Conservation (phyloP, 495 filamentous ascomycete genomes). For the Xylaria curta region DNA sequence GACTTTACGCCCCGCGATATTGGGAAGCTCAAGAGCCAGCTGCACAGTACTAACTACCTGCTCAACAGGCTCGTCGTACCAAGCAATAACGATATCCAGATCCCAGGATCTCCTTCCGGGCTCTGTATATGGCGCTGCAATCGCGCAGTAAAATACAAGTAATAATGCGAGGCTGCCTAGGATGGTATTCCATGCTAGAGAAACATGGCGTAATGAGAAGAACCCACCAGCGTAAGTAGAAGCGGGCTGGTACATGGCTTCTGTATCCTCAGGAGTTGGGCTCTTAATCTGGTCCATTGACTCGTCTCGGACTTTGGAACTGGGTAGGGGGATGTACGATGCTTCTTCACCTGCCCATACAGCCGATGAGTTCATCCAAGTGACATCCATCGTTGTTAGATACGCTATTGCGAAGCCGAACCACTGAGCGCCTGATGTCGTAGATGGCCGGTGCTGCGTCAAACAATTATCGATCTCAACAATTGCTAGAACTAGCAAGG, state of each 20-base stretch:
- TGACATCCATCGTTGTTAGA: constrained; percentile 15
- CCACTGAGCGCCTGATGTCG: constrained; percentile 20
- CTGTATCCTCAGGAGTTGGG: constrained; percentile 15
- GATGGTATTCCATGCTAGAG: constrained; percentile 20
- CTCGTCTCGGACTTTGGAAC: constrained; percentile 11
- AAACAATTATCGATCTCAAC: constrained; percentile 26
- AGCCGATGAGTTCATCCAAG: background rate
- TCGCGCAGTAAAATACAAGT: constrained; percentile 18
- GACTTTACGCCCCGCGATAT: constrained; percentile 22
- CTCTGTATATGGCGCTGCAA: constrained; percentile 6
- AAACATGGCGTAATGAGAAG: constrained; percentile 6
- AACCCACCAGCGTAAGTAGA: background rate
- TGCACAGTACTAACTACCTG: constrained; percentile 23
- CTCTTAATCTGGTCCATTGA: constrained; percentile 5
- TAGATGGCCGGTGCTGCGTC: constrained; percentile 22
- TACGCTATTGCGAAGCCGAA: constrained; percentile 23
- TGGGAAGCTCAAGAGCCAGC: constrained; percentile 20
- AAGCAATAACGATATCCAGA: constrained; percentile 25
- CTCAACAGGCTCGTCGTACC: constrained; percentile 29
- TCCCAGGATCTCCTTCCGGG: constrained; percentile 22
- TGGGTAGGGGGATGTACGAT: constrained; percentile 9
- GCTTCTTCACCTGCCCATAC: background rate
- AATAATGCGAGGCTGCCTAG: constrained; percentile 14
- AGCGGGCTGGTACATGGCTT: constrained; percentile 17
- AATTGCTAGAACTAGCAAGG: constrained; percentile 19